A percentile compares a stretch with the other conserved stretches of the same genome.
These are phyloP conservation scores for Pulveroboletus sp. DNA, from an alignment of 768 basidiomycete genomes.

Conservation along the genomic window DNA sequence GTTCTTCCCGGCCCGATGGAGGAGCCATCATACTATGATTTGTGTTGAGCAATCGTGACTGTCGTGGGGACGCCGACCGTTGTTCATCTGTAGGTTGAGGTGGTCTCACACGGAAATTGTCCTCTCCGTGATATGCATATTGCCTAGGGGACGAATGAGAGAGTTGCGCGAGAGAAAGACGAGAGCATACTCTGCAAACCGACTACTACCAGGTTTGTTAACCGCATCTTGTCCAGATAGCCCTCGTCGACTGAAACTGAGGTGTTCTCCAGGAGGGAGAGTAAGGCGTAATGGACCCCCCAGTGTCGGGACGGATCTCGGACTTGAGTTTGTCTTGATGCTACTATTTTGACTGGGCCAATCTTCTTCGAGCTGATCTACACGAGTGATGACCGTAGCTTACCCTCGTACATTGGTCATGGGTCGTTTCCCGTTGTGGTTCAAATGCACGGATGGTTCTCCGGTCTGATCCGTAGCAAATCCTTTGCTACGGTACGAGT, in stretches of 20 bases:
- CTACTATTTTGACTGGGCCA: slow-evolving; percentile 17
- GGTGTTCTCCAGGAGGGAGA: slow-evolving; percentile 55
- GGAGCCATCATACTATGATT: slow-evolving; percentile 31
- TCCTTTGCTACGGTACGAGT: slow-evolving; percentile 39
- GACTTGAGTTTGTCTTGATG: slow-evolving; percentile 49
- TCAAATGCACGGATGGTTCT: slow-evolving; percentile 38
- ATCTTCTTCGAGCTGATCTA: neutral
- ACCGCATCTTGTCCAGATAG: slow-evolving; percentile 7
- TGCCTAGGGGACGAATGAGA: slow-evolving; percentile 42
- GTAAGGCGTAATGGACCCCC: slow-evolving; percentile 63
- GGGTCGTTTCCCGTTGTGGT: slow-evolving; percentile 63
- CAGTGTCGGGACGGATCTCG: slow-evolving; percentile 52
- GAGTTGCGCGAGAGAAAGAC: slow-evolving; percentile 4
- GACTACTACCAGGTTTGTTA: slow-evolving; percentile 47
- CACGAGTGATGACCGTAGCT: slow-evolving; percentile 12
- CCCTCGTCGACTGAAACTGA: slow-evolving; percentile 30
- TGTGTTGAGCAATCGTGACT: slow-evolving; percentile 31
- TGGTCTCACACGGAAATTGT: slow-evolving; percentile 37
- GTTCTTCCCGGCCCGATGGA: slow-evolving; percentile 18
- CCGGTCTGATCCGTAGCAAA: slow-evolving; percentile 22
- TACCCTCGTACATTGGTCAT: slow-evolving; percentile 45
- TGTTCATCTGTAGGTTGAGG: slow-evolving; percentile 42
- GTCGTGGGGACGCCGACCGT: slow-evolving; percentile 33
- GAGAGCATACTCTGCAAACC: slow-evolving; percentile 43
- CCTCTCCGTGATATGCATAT: slow-evolving; percentile 58